Evolutionary conservation across 306 rosid species (phyloP), one percentile per base, ranked within the genome.

Genomic region (Prinsepia uniflora): DNA sequence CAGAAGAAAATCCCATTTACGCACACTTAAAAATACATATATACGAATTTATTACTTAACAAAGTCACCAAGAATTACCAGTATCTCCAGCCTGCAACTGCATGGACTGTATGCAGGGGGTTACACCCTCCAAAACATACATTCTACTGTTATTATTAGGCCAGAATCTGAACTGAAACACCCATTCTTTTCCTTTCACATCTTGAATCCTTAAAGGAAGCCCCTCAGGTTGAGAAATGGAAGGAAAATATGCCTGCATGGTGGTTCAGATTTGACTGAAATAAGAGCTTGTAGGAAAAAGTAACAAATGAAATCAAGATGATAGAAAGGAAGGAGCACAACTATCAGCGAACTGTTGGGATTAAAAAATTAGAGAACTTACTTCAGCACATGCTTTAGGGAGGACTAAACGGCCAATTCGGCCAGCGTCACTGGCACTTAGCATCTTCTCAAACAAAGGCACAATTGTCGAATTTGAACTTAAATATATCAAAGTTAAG

Each of bases 301-400:
- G 42, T 63, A n/a, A 55, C 11, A 34, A 24, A 70, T 12, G 17
- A 67, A 59, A 41, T 65, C 10, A 49, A 55, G 72, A 44, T 62
- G 77, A 72, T 8, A 8, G 11, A 30, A 34, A 76, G 19, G 24
- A 34, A 76, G 19, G 24, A 63, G 65, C 13, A 69, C 63, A 66
- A 63, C 63, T 43, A 69, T 65, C 63, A 46, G 39, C 47, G 18
- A 72, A 70, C 78, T 54, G 50, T 20, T 10, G 56, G 24, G 70
- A 60, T 46, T 24, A 69, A 68, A 59, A 49, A 50, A 40, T 63
- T 18, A 50, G 39, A 65, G 62, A 72, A 75, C 88, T 76, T 84
- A 94, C 99, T 75, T 94, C 99, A 59, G 99, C 99, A 77, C 99
- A 94, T 44, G 99, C 99, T 87, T 94, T 94, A 47, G 99, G 99